Base-by-base conservation (phyloP, 805 yeast genomes). In the Saccharomycopsis babjevae region DNA sequence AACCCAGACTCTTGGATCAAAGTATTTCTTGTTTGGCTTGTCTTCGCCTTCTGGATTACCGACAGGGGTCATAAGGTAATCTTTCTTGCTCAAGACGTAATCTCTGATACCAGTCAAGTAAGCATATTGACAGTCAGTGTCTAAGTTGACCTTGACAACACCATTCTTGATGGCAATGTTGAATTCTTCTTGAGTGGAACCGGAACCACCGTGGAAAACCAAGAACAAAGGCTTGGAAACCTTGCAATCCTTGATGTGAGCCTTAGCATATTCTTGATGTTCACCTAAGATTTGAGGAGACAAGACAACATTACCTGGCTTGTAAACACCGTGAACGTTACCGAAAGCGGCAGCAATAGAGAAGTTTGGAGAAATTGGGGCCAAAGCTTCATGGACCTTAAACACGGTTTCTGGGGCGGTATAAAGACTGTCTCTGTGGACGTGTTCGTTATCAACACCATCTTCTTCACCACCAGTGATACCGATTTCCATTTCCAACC, bases 381-480 rank as follows among this genome's bases (percentile, higher is more conserved):
- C 71, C 69, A 94, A 83, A 63, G 97, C 97, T 77, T 89, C 80
- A 85, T 90, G 82, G 71, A 94, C 98, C 68, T 83, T 84, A 79
- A 75, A 94, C 61, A 94, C 97, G 69, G 97, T 93, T 80, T 89
- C 97, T 71, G 99, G 90, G 70, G 85, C 84, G 70, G 99, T 94
- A 88, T 93, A 94, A 71, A 94, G 81, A 67, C 88, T 76, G 66
- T 88, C 91, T 79, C 88, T 87, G 74, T 84, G 83, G 68, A 89
- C 97, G 76, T 84, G 82, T 79, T 93, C 96, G 85, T 94, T 94
- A 87, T 94, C 94, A 73, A 94, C 99, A 86, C 99, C 99, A 75
- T 94, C 99, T 81, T 94, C 99, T 83, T 94, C 99, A 86, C 99
- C 99, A 81, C 99, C 99, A 76, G 99, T 94, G 85, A 94, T 94